These are phyloP conservation scores for Cadophora gregata DNA, from an alignment of 2,329 filamentous ascomycete genomes.

Conservation along the genomic window DNA sequence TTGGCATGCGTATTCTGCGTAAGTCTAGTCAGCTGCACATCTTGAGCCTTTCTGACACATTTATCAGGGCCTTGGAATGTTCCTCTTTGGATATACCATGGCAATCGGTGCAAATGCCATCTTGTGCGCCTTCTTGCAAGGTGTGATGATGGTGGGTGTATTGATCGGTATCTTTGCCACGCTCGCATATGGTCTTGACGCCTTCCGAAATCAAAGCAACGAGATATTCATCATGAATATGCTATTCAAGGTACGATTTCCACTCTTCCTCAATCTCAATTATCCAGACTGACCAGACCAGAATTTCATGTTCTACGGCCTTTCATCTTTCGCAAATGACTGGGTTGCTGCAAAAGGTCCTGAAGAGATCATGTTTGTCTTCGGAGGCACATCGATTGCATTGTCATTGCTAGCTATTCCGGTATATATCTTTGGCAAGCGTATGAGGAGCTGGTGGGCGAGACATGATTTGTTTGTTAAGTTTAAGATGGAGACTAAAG, in stretches of 20 bases:
- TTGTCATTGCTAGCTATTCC: slow-evolving; percentile 33
- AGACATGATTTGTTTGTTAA: slow-evolving; percentile 23
- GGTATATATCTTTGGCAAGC: slow-evolving; percentile 40
- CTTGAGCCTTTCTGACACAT: neutral
- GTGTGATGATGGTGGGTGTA: slow-evolving; percentile 36
- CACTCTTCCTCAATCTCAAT: neutral
- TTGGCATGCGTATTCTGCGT: slow-evolving; percentile 43
- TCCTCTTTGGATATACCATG: slow-evolving; percentile 48
- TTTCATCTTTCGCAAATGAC: slow-evolving; percentile 49
- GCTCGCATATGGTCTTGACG: slow-evolving; percentile 46
- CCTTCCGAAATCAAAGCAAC: slow-evolving; percentile 48
- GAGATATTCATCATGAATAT: slow-evolving; percentile 53
- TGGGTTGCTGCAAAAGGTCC: slow-evolving; percentile 47
- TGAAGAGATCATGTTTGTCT: slow-evolving; percentile 46
- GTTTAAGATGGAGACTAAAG: slow-evolving; percentile 25
- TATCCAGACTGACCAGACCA: neutral
- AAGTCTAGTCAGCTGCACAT: neutral
- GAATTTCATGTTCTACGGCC: slow-evolving; percentile 51
- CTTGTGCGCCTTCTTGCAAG: slow-evolving; percentile 38
- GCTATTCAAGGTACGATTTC: slow-evolving; percentile 46
- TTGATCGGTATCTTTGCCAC: slow-evolving; percentile 44
- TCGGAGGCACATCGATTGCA: slow-evolving; percentile 39
- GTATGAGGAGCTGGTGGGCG: slow-evolving; percentile 35
- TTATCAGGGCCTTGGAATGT: slow-evolving; percentile 38
- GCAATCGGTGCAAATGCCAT: slow-evolving; percentile 32